Percentiles rank a stretch among this genome's conserved stretches.
Evolutionary conservation across 768 basidiomycete species (phyloP).

Genomic region (Rubroboletus satanas): DNA sequence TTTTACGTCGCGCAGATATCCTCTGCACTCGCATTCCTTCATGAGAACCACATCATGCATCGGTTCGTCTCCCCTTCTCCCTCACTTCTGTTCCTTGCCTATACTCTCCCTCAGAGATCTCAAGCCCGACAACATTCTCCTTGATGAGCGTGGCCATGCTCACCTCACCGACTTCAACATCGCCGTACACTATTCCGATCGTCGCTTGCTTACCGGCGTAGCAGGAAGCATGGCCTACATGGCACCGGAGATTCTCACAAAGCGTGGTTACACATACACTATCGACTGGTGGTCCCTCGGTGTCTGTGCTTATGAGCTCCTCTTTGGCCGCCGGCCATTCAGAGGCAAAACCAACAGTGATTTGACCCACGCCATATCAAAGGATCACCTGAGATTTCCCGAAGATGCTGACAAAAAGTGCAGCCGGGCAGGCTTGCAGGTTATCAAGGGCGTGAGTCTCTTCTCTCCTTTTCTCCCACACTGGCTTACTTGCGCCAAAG

Average conservation of each 20-base stretch:
- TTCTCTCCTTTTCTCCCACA: slow-evolving; percentile 11
- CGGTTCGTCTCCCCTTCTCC: slow-evolving; percentile 52
- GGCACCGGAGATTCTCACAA: slow-evolving; percentile 87
- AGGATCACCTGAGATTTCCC: slow-evolving; percentile 84
- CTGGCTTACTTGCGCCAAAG: slow-evolving; percentile 38
- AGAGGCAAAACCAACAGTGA: slow-evolving; percentile 91
- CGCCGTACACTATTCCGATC: slow-evolving; percentile 91
- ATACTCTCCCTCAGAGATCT: slow-evolving; percentile 58
- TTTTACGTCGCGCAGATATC: slow-evolving; percentile 91
- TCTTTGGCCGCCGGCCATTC: slow-evolving; percentile 90
- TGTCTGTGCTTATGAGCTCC: slow-evolving; percentile 87
- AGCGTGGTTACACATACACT: slow-evolving; percentile 90
- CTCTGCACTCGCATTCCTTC: slow-evolving; percentile 84
- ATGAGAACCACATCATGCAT: slow-evolving; percentile 93
- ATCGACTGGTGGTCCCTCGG: slow-evolving; percentile 99
- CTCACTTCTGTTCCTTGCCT: neutral
- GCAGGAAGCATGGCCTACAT: slow-evolving; percentile 99
- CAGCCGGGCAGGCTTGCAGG: slow-evolving; percentile 71
- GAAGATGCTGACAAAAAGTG: slow-evolving; percentile 83
- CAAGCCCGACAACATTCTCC: slow-evolving; percentile 96
- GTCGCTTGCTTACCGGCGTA: slow-evolving; percentile 79
- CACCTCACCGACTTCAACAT: slow-evolving; percentile 99
- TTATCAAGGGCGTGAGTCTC: slow-evolving; percentile 69
- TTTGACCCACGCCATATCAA: slow-evolving; percentile 87
- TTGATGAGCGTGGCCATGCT: slow-evolving; percentile 93